Base-by-base conservation (phyloP, 202 grass and related monocot genomes). In the Digitaria exilis region DNA sequence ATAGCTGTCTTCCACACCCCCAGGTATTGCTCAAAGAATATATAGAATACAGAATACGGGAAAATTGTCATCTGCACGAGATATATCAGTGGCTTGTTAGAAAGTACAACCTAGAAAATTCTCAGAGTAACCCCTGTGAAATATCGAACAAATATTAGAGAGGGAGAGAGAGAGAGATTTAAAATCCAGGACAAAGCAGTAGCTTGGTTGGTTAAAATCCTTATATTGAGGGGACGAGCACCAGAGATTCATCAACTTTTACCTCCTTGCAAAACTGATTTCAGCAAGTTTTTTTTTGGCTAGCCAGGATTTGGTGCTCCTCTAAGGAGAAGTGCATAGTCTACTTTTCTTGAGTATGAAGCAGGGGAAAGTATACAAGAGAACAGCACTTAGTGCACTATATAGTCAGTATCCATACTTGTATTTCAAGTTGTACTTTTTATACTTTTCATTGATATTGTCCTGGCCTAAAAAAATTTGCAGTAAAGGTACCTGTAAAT, bases 11-110 rank as follows among this genome's bases (percentile, higher is more conserved):
- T 96, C 96, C 96, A 98, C 87, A 98, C 82, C 21, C 87, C 84
- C 43, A 96, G 84, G 81, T 98, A 98, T 94, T 98, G 96, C 85
- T 98, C 96, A 84, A 98, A 98, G 72, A 92, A 98, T 94, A 98
- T 92, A 84, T 98, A 95, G 86, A 98, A 98, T 26, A 98, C 93
- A 4, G 93, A 93, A 93, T 98, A 98, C 57, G 96, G 96, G 73
- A 98, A 98, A 61, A 98, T 90, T 70, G 94, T 60, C 91, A 98
- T 94, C 96, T 98, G 92, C 72, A 86, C 45, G 83, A 58, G 34
- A 81, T 78, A 66, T 55, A 86, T 85, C 35, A 48, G 34, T 75
- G 54, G 57, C 8, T 59, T 77, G 43, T 75, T 56, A 79, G 32
- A 56, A 74, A 41, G 46, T 67, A 86, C 17, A 82, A 52, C 65